Conservation (phyloP, 331 rosid species). For the Dryas integrifolia region DNA sequence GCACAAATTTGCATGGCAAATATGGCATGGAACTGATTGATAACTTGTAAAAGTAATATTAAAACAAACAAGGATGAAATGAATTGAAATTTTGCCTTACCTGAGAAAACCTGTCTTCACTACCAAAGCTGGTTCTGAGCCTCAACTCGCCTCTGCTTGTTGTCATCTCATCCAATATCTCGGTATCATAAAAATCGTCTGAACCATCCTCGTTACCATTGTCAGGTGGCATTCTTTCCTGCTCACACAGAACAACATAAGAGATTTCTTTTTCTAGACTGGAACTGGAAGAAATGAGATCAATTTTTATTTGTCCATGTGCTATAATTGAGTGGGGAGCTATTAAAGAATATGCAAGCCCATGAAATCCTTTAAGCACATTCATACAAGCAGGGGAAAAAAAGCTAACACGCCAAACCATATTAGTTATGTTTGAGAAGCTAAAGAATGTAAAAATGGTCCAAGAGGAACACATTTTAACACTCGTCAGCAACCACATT, state of each 20-base stretch:
- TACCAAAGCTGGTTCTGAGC: conserved; percentile 54
- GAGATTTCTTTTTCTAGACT: background rate
- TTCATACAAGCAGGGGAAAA: background rate
- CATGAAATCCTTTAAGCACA: background rate
- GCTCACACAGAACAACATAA: conserved; percentile 21
- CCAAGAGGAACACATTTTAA: no score
- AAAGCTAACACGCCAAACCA: no score
- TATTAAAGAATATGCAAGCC: background rate
- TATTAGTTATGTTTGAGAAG: no score
- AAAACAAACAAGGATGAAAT: background rate
- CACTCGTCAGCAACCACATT: no score
- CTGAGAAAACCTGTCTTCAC: conserved; percentile 45
- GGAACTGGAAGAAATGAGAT: no score
- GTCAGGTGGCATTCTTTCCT: conserved; percentile 53
- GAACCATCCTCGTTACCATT: conserved; percentile 25
- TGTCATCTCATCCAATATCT: conserved; percentile 81
- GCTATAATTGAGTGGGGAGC: no score
- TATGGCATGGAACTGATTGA: background rate
- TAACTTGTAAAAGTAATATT: background rate
- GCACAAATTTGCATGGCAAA: conserved; percentile 12
- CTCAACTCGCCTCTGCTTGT: conserved; percentile 82
- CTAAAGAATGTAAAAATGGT: no score
- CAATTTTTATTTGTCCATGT: no score
- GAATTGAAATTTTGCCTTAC: conserved; percentile 32
- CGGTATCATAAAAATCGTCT: conserved; percentile 61